Percentiles rank a stretch among this genome's conserved stretches.
These are phyloP conservation scores for Sechiopsis laciniata DNA, from an alignment of 306 rosid genomes.

Conservation along the genomic window DNA sequence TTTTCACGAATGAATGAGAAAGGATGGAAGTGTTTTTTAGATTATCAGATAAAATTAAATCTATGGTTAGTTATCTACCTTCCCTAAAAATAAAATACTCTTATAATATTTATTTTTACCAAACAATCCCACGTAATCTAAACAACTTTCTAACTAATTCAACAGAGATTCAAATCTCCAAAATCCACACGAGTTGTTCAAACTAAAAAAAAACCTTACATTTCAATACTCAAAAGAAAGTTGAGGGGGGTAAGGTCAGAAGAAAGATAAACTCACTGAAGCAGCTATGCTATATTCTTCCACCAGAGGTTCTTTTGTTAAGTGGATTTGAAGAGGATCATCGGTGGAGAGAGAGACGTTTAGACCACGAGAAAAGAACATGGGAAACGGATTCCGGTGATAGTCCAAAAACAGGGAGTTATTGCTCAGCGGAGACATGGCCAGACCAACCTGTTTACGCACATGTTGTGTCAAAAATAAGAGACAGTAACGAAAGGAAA, in stretches of 20 bases:
- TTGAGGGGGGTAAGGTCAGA: conserved; percentile 18
- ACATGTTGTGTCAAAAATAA: neutral
- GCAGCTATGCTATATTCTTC: conserved; percentile 99
- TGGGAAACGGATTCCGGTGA: conserved; percentile 90
- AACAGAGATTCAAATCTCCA: neutral
- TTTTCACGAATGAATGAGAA: too few species aligned
- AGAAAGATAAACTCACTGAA: conserved; percentile 56
- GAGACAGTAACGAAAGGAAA: neutral
- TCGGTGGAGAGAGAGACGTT: conserved; percentile 97
- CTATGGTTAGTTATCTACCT: neutral
- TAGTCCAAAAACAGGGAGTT: conserved; percentile 91
- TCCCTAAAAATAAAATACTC: neutral
- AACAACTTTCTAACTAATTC: neutral
- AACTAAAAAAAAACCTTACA: too few species aligned
- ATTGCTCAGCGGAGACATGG: conserved; percentile 97
- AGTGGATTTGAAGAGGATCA: conserved; percentile 98
- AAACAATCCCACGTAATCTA: neutral
- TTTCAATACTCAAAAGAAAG: neutral
- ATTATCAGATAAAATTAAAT: too few species aligned
- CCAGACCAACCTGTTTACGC: conserved; percentile 71
- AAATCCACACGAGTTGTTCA: too few species aligned
- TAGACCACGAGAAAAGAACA: conserved; percentile 84
- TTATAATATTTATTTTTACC: neutral
- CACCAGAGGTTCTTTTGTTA: conserved; percentile 93
- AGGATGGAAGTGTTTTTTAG: neutral